These are phyloP conservation scores for Suhomyces sp. DNA, from an alignment of 805 yeast genomes.

Conservation along the genomic window DNA sequence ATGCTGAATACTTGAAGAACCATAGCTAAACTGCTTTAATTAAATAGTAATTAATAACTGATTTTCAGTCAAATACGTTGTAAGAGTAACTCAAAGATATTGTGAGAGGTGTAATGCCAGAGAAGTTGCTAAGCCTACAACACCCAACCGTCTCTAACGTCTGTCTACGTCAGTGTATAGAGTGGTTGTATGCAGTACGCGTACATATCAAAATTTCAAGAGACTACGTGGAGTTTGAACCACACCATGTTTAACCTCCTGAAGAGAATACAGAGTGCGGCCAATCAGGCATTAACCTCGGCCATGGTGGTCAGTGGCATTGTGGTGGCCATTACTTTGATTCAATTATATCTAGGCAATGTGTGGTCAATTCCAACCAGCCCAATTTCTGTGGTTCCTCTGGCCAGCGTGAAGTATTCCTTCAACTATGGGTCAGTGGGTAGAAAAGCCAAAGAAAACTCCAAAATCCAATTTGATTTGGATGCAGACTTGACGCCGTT, in stretches of 20 bases:
- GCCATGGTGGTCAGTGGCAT: constrained; percentile 45
- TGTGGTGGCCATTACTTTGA: constrained; percentile 46
- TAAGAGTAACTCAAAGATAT: background rate
- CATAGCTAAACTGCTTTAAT: background rate
- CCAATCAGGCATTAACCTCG: constrained; percentile 55
- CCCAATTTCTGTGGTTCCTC: constrained; percentile 30
- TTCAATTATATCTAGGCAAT: constrained; percentile 45
- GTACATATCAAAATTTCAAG: background rate
- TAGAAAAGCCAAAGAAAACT: constrained; percentile 73
- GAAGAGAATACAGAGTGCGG: constrained; percentile 43
- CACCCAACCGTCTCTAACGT: background rate
- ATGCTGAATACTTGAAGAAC: constrained; percentile 54
- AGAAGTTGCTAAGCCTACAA: background rate
- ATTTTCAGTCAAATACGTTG: background rate
- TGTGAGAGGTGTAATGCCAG: background rate
- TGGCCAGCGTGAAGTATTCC: constrained; percentile 48
- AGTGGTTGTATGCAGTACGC: background rate
- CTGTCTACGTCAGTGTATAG: background rate
- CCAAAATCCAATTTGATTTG: constrained; percentile 68
- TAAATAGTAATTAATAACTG: background rate
- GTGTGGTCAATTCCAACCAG: constrained; percentile 44
- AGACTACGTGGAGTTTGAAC: background rate
- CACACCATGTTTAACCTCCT: constrained; percentile 31
- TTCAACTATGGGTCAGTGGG: constrained; percentile 65
- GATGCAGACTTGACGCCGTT: constrained; percentile 70